Evolutionary conservation across 1,284 basidiomycete genomes (phyloP).

Genomic region (Chondrostereum purpureum): DNA sequence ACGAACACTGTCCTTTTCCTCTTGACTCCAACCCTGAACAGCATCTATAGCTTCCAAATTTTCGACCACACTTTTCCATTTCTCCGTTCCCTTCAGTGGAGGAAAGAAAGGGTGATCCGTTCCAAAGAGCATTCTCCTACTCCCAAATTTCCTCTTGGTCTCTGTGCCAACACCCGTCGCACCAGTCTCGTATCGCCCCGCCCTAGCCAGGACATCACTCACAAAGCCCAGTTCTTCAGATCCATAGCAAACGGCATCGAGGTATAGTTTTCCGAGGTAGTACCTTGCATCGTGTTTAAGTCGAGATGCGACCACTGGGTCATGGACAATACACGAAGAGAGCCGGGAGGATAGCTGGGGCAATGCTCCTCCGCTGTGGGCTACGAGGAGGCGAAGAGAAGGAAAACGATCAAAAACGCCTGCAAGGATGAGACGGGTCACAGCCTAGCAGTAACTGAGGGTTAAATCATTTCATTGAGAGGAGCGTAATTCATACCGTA

Average conservation of each 20-base stretch:
- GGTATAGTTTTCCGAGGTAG: constrained; percentile 73
- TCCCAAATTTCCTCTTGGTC: constrained; percentile 35
- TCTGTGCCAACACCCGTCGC: constrained; percentile 22
- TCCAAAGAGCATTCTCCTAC: constrained; percentile 69
- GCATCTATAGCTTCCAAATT: constrained; percentile 73
- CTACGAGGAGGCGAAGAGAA: constrained; percentile 65
- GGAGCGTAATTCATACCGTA: constrained; percentile 40
- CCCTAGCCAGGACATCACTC: constrained; percentile 59
- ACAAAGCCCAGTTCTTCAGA: constrained; percentile 77
- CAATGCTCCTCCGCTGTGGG: constrained; percentile 80
- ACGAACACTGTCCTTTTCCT: constrained; percentile 57
- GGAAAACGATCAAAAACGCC: constrained; percentile 78
- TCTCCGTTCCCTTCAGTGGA: constrained; percentile 59
- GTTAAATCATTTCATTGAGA: too few species aligned
- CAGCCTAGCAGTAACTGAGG: constrained; percentile 42
- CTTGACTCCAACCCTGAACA: constrained; percentile 55
- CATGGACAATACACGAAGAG: constrained; percentile 78
- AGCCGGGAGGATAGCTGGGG: constrained; percentile 77
- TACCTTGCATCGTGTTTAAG: constrained; percentile 78
- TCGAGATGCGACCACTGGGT: constrained; percentile 68
- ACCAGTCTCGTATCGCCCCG: constrained; percentile 42
- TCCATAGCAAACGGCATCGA: constrained; percentile 81
- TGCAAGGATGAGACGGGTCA: constrained; percentile 73
- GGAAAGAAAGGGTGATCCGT: constrained; percentile 92
- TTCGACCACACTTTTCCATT: constrained; percentile 79